These are phyloP conservation scores for Aureobasidium sp. DNA, from an alignment of 2,329 filamentous ascomycete species.

Conservation along the genomic window DNA sequence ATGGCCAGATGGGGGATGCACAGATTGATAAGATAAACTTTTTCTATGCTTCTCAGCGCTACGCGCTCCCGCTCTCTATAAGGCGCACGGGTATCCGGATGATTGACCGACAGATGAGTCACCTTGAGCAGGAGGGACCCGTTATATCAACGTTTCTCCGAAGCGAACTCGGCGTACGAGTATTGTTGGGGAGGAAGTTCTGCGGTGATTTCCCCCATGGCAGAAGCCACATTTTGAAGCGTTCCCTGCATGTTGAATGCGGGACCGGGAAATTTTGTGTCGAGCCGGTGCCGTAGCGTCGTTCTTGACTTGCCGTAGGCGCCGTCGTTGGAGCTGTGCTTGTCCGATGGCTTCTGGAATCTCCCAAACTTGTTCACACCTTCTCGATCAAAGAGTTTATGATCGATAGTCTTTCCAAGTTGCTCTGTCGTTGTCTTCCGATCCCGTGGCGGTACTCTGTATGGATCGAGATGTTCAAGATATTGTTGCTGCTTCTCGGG, in stretches of 20 bases:
- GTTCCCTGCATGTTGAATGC: not conserved
- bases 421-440: too few species aligned
- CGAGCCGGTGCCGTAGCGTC: not conserved
- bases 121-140: not conserved
- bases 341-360: not conserved
- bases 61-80: not conserved
- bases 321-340: not conserved
- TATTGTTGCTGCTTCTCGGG: not conserved
- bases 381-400: not conserved
- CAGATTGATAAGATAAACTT: constrained; percentile 7
- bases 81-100: not conserved
- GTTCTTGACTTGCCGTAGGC: not conserved
- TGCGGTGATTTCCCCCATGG: not conserved
- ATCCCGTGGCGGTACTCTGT: not conserved
- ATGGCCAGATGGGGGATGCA: not conserved
- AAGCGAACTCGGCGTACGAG: not conserved
- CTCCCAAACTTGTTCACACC: not conserved
- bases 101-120: not conserved
- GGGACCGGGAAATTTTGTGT: constrained; percentile 1
- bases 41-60: not conserved
- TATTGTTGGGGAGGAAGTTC: not conserved
- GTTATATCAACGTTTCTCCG: not conserved
- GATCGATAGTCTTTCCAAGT: not conserved
- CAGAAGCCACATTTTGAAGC: not conserved
- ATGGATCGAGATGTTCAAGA: not conserved